phyloP scores from a whole-genome alignment of 768 basidiomycete genomes.

The Cystofilobasidium macerans region DNA sequence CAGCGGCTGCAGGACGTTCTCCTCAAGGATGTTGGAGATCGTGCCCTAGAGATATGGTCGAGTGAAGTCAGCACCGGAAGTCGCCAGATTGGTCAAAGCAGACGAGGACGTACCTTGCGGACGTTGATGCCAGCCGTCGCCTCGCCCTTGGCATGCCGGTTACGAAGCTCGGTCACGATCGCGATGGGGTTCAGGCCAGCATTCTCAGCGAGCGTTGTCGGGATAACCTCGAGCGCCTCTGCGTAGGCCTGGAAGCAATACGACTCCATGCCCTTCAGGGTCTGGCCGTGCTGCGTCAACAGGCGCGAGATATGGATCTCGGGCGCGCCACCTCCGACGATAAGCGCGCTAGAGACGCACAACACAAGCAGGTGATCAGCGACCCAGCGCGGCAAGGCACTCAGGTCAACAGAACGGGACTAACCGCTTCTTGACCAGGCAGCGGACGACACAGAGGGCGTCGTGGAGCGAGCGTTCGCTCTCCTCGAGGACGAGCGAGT shows the following conservation, averaged over 20 bases:
- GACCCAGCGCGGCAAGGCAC: neutral
- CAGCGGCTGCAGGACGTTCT: slow-evolving; percentile 92
- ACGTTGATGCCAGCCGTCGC: slow-evolving; percentile 95
- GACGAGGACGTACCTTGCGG: slow-evolving; percentile 54
- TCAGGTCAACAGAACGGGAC: slow-evolving; percentile 29
- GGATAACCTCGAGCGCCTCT: slow-evolving; percentile 94
- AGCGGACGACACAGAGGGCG: slow-evolving; percentile 95
- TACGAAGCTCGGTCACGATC: slow-evolving; percentile 94
- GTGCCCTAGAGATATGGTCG: too few species aligned
- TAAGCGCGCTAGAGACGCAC: slow-evolving; percentile 9
- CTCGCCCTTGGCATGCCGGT: slow-evolving; percentile 91
- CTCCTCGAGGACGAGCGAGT: slow-evolving; percentile 87
- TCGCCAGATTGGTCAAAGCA: too few species aligned
- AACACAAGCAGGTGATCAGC: neutral
- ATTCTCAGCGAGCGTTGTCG: slow-evolving; percentile 94
- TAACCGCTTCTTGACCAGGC: slow-evolving; percentile 94
- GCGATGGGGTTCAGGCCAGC: slow-evolving; percentile 95
- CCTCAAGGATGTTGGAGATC: slow-evolving; percentile 93
- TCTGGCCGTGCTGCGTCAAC: slow-evolving; percentile 79
- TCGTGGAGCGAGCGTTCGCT: slow-evolving; percentile 95
- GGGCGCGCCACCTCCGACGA: slow-evolving; percentile 48
- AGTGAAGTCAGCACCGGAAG: too few species aligned
- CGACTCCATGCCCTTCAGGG: slow-evolving; percentile 93
- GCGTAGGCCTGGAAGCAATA: slow-evolving; percentile 99
- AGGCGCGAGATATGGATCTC: slow-evolving; percentile 93